Conservation (phyloP, 495 filamentous ascomycete genomes). For the Xylaria venustula region DNA sequence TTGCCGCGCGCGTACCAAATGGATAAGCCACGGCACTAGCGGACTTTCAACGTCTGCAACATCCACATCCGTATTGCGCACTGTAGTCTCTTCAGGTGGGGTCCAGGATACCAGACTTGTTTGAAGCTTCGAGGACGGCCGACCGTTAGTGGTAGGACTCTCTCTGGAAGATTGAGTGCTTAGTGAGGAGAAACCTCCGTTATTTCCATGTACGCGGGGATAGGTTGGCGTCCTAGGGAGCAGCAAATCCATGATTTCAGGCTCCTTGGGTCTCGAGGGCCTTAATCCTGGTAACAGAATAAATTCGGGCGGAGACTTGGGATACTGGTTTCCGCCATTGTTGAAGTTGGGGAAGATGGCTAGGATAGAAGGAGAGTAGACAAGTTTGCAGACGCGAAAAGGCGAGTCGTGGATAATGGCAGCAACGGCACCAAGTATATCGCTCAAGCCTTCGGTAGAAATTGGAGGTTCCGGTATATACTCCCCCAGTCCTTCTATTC, state of each 20-base stretch:
- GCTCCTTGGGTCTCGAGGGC: slow-evolving; percentile 21
- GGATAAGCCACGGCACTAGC: slow-evolving; percentile 79
- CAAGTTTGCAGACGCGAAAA: slow-evolving; percentile 70
- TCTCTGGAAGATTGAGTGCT: slow-evolving; percentile 48
- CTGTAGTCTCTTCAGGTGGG: slow-evolving; percentile 25
- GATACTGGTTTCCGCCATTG: slow-evolving; percentile 20
- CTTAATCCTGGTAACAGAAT: slow-evolving; percentile 22
- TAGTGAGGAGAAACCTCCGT: slow-evolving; percentile 57
- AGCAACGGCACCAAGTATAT: slow-evolving; percentile 77
- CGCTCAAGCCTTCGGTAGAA: slow-evolving; percentile 57
- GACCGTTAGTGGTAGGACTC: slow-evolving; percentile 23
- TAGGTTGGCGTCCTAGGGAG: slow-evolving; percentile 16
- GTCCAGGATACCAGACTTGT: slow-evolving; percentile 23
- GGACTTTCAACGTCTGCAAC: slow-evolving; percentile 71
- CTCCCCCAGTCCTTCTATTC: slow-evolving; percentile 41
- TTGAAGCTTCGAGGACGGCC: slow-evolving; percentile 29
- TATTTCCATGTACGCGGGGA: slow-evolving; percentile 17
- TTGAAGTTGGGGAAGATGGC: slow-evolving; percentile 61
- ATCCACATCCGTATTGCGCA: slow-evolving; percentile 26
- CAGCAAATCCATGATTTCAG: slow-evolving; percentile 26
- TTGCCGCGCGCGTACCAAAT: slow-evolving; percentile 60
- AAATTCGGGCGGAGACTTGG: slow-evolving; percentile 5
- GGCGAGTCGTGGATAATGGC: slow-evolving; percentile 78
- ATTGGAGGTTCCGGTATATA: slow-evolving; percentile 56
- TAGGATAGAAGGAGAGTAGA: slow-evolving; percentile 73